Evolutionary conservation across 2,329 filamentous ascomycete genomes (phyloP), one percentile per base, ranked within the genome.

Genomic region (Alternaria sp.): DNA sequence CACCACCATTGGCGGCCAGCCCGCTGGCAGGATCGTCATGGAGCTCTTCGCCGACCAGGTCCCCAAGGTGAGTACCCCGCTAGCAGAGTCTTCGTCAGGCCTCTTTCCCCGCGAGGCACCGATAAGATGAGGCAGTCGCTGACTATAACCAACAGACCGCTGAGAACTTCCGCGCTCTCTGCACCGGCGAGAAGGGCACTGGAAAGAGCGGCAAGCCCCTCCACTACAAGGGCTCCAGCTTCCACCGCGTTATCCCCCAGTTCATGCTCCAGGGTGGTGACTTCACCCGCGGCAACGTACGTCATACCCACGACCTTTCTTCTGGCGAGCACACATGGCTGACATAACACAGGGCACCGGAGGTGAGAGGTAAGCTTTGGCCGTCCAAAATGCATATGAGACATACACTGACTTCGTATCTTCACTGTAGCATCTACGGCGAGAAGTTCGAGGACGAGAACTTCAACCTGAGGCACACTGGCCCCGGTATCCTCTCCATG

Each of bases 211-310:
- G 93, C 80, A 94, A 94, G 84, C 91, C 91, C 54, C 87, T 99
- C 65, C 91, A 92, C 85, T 99, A 93, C 88, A 97, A 97, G 86
- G 88, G 93, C 72, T 96, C 92, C 68, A 86, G 84, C 72, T 98
- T 98, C 86, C 95, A 98, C 86, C 91, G 95, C 56, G 91, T 98
- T 70, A 98, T 98, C 85, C 97, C 97, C 86, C 89, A 92, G 77
- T 98, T 98, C 83, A 98, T 98, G 95, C 95, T 97, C 77, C 92
- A 97, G 85, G 95, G 95, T 79, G 95, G 95, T 83, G 95, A 98
- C 82, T 98, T 98, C 81, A 98, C 95, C 57, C 91, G 89, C 56
- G 93, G 93, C 80, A 95, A 97, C 81, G 95, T 95, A 73, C 97
- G 71, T 69, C 54, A 21, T 19, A n/a, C 12, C n/a, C 23, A 43